Conservation (phyloP, 306 rosid species). For the Vigna mungo region DNA sequence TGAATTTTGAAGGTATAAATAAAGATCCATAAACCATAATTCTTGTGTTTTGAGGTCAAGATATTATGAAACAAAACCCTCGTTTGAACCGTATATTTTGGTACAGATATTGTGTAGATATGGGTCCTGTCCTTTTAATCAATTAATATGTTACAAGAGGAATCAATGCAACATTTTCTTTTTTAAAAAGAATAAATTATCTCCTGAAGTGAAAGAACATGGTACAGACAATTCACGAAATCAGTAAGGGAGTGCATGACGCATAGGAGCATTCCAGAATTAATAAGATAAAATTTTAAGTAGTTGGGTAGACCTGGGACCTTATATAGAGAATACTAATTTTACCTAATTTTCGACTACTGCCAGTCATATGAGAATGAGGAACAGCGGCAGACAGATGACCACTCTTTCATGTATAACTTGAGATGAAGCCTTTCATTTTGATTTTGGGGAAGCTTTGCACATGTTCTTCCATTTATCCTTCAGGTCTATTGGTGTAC, state of each 20-base stretch:
- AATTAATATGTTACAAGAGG: not conserved
- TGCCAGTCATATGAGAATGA: not conserved
- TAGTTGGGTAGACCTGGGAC: not conserved
- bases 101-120: not conserved
- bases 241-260: not conserved
- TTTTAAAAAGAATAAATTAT: not conserved
- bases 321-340: not conserved
- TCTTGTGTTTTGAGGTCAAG: not conserved
- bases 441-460: conserved; percentile 43
- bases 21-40: conserved; percentile 4
- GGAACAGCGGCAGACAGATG: conserved; percentile 7
- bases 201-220: not conserved
- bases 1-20: conserved; percentile 8
- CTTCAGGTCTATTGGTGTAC: conserved; percentile 60
- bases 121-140: conserved; percentile 3
- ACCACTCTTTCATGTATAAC: not conserved
- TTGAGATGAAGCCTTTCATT: conserved; percentile 29
- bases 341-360: conserved; percentile 1
- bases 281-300: conserved; percentile 5
- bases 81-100: not conserved
- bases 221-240: not conserved
- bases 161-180: not conserved
- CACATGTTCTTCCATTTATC: conserved; percentile 76
- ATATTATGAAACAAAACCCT: not conserved
- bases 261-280: not conserved